Conservation (phyloP, 2,329 filamentous ascomycete species). For the Alternaria sp. region DNA sequence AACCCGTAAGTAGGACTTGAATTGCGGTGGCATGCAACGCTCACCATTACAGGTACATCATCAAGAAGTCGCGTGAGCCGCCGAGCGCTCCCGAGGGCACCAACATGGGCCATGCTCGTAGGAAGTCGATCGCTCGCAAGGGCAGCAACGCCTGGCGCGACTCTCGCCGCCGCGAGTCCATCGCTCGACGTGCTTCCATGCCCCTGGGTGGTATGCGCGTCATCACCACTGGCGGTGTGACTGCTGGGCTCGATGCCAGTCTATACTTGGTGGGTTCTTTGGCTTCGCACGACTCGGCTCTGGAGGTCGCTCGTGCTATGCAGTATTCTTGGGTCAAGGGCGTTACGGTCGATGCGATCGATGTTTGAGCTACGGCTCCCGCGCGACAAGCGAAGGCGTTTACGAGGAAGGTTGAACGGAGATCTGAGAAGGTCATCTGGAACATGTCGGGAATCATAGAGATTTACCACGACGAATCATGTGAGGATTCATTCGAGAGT, state of each 20-base stretch:
- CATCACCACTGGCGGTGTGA: conserved; percentile 80
- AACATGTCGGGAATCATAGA: conserved; percentile 33
- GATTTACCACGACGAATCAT: conserved; percentile 39
- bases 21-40: background rate
- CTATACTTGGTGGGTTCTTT: conserved; percentile 85
- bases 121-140: conserved; percentile 66
- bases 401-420: conserved; percentile 23
- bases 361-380: conserved; percentile 65
- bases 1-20: conserved; percentile 55
- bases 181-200: conserved; percentile 78
- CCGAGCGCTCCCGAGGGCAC: conserved; percentile 61
- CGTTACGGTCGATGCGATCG: conserved; percentile 81
- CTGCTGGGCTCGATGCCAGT: conserved; percentile 80
- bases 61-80: conserved; percentile 62
- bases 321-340: conserved; percentile 89
- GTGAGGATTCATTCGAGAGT: conserved; percentile 34
- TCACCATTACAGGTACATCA: conserved; percentile 79
- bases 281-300: conserved; percentile 77
- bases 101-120: conserved; percentile 45
- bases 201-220: conserved; percentile 72
- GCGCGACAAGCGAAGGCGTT: conserved; percentile 35
- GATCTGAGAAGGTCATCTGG: conserved; percentile 29
- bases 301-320: conserved; percentile 75
- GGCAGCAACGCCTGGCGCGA: conserved; percentile 83
- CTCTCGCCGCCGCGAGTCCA: conserved; percentile 80